Evolutionary conservation across 345 rosid genomes (phyloP), one percentile per base, ranked within the genome.

Genomic region (Gossypium raimondii): DNA sequence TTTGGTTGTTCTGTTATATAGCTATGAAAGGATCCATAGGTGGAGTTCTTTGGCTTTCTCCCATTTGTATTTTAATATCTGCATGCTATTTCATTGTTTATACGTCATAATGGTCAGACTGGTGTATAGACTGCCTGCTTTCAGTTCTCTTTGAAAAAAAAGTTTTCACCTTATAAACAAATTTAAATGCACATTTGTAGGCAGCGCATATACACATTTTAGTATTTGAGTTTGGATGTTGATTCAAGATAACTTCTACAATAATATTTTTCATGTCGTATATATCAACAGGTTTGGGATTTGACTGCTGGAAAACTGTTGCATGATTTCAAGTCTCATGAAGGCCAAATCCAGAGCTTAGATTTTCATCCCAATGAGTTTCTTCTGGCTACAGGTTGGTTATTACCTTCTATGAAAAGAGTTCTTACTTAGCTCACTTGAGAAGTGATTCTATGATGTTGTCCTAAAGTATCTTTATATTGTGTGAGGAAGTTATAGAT

Each of bases 331-430:
- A 96, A 93, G 84, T 73, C 73, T 83, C 98, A 93, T 65, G 99
- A 93, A 73, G 98, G 99, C 75, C 98, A 89, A 80, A 82, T 93
- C 86, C 93, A 90, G 83, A 87, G 98, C 86, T 86, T 96, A 78
- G 99, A 96, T 86, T 93, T 93, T 75, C 99, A 96, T 89, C 99
- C 99, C 56, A 88, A 92, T 27, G 98, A 96, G 74, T 96, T 96
- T 82, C 84, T 96, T 27, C 84, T 96, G 77, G 98, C 97, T 74
- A 90, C 99, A 88, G 99, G 99, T 93, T 79, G 77, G 80, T 83
- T 45, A 70, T 79, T 44, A 16, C 34, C 51, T 73, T 60, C 11
- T 43, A 29, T 64, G 48, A 38, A 48, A 22, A 61, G 67, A 18
- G 16, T n/a, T 5, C 9, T 73, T 18, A 45, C 69, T n/a, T 73